phyloP scores from a whole-genome alignment of 2,329 filamentous ascomycete species.

The Fusarium penzigii region DNA sequence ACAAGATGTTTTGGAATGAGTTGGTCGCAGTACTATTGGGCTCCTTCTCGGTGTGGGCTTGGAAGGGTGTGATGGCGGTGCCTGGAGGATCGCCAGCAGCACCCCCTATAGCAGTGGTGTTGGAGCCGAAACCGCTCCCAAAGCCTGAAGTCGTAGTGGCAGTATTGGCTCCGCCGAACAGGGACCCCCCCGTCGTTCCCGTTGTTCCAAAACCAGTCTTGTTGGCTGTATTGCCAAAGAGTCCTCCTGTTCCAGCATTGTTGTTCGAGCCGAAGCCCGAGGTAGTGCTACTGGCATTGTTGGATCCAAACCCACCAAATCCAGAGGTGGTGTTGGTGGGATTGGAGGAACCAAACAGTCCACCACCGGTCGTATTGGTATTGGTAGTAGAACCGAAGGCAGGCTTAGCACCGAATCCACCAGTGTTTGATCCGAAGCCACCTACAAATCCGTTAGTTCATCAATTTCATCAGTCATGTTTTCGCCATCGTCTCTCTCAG shows the following conservation, averaged over 20 bases:
- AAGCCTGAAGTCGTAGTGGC: constrained; percentile 34
- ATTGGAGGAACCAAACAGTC: constrained; percentile 47
- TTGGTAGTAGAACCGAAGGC: constrained; percentile 51
- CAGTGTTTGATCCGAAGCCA: constrained; percentile 40
- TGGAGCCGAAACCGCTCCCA: constrained; percentile 44
- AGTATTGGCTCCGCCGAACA: constrained; percentile 46
- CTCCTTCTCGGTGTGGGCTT: constrained; percentile 74
- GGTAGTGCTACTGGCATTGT: constrained; percentile 35
- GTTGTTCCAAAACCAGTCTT: constrained; percentile 54
- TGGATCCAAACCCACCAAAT: constrained; percentile 44
- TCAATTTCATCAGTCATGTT: constrained; percentile 4
- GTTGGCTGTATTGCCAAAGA: constrained; percentile 52
- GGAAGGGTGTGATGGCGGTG: constrained; percentile 69
- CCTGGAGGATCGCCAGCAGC: constrained; percentile 63
- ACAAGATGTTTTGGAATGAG: constrained; percentile 77
- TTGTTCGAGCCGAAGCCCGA: constrained; percentile 43
- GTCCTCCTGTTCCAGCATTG: constrained; percentile 43
- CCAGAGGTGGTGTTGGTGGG: constrained; percentile 40
- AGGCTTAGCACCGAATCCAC: constrained; percentile 48
- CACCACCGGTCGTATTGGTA: constrained; percentile 36
- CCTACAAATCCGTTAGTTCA: constrained; percentile 28
- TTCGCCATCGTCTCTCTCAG: constrained; percentile 12
- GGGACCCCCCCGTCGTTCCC: constrained; percentile 41
- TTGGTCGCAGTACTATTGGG: constrained; percentile 55
- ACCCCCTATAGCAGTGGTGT: constrained; percentile 53